Conservation (phyloP, 768 basidiomycete genomes). For the Podaxis pistillaris region DNA sequence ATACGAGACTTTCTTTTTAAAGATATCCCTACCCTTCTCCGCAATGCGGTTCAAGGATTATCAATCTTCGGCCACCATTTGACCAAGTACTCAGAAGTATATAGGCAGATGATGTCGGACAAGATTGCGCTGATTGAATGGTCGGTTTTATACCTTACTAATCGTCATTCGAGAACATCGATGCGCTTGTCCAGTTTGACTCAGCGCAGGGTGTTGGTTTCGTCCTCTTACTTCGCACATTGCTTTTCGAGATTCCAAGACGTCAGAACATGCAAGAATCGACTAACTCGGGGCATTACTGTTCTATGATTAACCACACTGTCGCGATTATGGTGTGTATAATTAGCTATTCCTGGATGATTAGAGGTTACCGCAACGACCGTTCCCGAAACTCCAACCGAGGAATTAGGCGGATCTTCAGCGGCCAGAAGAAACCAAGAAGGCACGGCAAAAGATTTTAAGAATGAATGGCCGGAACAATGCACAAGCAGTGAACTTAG, state of each 20-base stretch:
- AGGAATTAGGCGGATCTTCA: no score
- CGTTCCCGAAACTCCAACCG: neutral
- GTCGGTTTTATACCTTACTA: neutral
- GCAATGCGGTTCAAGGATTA: neutral
- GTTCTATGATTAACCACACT: constrained; percentile 45
- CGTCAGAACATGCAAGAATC: constrained; percentile 51
- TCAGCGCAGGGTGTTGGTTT: constrained; percentile 41
- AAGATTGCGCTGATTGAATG: no score
- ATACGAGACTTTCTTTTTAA: neutral
- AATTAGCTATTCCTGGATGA: no score
- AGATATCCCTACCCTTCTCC: neutral
- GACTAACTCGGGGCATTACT: constrained; percentile 62
- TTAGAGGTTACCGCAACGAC: no score
- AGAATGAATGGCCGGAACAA: neutral
- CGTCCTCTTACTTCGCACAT: constrained; percentile 62
- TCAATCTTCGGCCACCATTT: neutral
- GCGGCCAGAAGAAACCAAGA: neutral
- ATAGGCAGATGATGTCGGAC: neutral
- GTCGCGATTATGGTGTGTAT: no score
- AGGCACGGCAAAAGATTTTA: neutral
- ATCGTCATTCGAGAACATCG: neutral
- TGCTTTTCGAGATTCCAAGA: constrained; percentile 53
- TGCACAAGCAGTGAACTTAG: neutral
- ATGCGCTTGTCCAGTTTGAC: constrained; percentile 19
- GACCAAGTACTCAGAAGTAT: neutral